Evolutionary conservation across 2,329 filamentous ascomycete genomes (phyloP).

Genomic region (Paecilomyces niveus): DNA sequence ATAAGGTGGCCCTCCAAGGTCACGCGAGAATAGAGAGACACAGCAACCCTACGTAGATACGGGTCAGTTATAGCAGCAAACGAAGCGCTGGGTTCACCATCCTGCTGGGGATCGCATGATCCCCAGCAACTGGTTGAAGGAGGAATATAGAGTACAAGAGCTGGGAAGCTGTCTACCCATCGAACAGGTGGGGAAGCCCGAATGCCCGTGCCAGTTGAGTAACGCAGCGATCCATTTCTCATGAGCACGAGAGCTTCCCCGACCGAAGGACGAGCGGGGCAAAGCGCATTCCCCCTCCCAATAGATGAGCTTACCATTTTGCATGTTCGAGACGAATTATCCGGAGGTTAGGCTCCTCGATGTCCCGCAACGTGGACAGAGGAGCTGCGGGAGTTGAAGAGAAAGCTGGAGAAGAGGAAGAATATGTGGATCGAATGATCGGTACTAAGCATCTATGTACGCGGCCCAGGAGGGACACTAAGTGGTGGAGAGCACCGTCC

Average conservation of each 20-base stretch:
- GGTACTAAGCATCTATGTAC: not conserved
- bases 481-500: not conserved
- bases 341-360: constrained; percentile 14
- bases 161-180: not conserved
- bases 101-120: not conserved
- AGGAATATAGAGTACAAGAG: not conserved
- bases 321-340: constrained; percentile 15
- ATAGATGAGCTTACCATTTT: constrained; percentile 27
- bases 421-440: not conserved
- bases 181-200: not conserved
- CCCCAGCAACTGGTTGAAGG: not conserved
- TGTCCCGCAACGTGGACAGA: not conserved
- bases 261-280: not conserved
- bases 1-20: constrained; percentile 17
- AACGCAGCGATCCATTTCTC: not conserved
- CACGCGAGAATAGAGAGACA: constrained; percentile 29
- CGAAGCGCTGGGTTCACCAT: not conserved
- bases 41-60: constrained; percentile 30
- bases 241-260: not conserved
- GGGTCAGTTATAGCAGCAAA: not conserved
- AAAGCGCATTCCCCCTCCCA: not conserved
- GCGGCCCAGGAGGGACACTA: not conserved
- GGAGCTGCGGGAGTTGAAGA: constrained; percentile 1
- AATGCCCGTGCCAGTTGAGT: not conserved
- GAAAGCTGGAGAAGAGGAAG: constrained; percentile 4